phyloP scores from a whole-genome alignment of 257 asterid genomes.

The Jaltomata sinuosa region DNA sequence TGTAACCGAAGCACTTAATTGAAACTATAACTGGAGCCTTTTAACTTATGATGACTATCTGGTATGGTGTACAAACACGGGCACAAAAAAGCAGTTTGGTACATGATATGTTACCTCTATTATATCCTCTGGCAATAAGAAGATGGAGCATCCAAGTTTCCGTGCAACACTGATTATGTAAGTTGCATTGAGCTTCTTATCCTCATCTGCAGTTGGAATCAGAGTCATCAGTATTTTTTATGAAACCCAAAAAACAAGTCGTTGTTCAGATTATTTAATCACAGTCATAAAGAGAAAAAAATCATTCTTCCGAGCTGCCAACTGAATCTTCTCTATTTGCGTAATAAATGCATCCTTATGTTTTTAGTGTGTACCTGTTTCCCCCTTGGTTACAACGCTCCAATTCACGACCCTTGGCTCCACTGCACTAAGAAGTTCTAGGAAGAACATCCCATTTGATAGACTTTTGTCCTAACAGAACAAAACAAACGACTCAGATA shows the following conservation, averaged over 20 bases:
- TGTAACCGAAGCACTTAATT: not conserved
- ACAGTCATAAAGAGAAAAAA: not conserved
- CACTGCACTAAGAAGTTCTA: conserved; percentile 69
- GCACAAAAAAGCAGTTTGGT: not conserved
- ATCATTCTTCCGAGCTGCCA: not conserved
- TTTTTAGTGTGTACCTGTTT: conserved; percentile 39
- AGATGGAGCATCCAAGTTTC: conserved; percentile 45
- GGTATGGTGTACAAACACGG: not conserved
- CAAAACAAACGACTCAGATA: not conserved
- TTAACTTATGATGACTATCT: not conserved
- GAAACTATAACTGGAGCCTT: not conserved
- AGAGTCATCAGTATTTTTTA: not conserved
- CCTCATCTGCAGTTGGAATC: conserved; percentile 30
- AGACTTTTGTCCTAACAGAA: conserved; percentile 54
- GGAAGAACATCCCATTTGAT: conserved; percentile 67
- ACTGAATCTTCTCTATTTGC: not conserved
- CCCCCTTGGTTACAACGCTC: conserved; percentile 87
- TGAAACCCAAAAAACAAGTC: not conserved
- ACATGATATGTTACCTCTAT: conserved; percentile 20
- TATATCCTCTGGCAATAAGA: conserved; percentile 42
- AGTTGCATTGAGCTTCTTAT: conserved; percentile 36
- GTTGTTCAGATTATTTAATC: not conserved
- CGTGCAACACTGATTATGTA: conserved; percentile 42
- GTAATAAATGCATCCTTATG: not conserved
- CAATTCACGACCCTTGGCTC: conserved; percentile 91